phyloP scores from a whole-genome alignment of 176 grass and related monocot species.

The Chrysopogon serrulatus region DNA sequence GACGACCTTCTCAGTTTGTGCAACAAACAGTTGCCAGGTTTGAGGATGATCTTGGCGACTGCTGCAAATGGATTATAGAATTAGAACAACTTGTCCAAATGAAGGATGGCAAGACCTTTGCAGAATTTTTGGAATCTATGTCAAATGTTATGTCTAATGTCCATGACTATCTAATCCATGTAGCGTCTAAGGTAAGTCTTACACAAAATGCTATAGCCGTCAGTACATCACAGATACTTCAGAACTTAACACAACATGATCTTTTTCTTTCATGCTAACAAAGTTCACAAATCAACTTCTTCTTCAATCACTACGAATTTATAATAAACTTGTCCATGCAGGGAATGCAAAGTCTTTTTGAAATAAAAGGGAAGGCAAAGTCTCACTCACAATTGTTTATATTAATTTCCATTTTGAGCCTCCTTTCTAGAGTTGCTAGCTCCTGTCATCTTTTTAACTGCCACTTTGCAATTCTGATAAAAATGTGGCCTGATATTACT shows the following conservation, averaged over 20 bases:
- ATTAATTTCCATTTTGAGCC: background rate
- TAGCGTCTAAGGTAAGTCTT: slow-evolving; percentile 72
- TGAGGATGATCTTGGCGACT: slow-evolving; percentile 57
- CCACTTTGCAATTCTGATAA: background rate
- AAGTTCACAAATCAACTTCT: background rate
- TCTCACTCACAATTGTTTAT: background rate
- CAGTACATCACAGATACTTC: background rate
- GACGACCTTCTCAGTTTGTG: slow-evolving; percentile 65
- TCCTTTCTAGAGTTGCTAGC: background rate
- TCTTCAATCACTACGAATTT: background rate
- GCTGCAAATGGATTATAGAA: slow-evolving; percentile 60
- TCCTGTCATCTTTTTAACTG: background rate
- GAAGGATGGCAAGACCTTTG: slow-evolving; percentile 43
- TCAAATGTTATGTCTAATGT: slow-evolving; percentile 74
- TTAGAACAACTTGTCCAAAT: slow-evolving; percentile 69
- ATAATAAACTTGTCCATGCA: background rate
- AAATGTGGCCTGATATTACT: background rate
- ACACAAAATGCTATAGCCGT: background rate
- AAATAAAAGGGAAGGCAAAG: background rate
- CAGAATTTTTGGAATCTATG: slow-evolving; percentile 49
- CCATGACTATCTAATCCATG: slow-evolving; percentile 84
- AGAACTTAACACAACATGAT: background rate
- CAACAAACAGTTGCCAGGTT: slow-evolving; percentile 58
- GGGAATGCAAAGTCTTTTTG: background rate
- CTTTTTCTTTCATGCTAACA: background rate